Evolutionary conservation across 2,329 filamentous ascomycete species (phyloP).

Genomic region (Trichoderma harzianum): DNA sequence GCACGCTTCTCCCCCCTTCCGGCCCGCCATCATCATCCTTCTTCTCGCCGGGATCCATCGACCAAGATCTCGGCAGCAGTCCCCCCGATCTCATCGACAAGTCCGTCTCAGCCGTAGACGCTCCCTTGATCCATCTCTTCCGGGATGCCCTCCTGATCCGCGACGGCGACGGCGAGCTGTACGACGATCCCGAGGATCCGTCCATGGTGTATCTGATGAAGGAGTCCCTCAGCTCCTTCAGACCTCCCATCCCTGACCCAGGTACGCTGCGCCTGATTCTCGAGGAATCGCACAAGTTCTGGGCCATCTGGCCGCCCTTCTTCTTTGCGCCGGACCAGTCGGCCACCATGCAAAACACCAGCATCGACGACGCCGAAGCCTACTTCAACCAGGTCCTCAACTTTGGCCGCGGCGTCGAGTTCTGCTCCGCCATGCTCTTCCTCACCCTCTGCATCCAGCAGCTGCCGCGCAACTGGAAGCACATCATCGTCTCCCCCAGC

Average conservation of each 20-base stretch:
- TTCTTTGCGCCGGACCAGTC: constrained; percentile 13
- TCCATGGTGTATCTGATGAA: constrained; percentile 1
- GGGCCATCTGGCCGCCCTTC: constrained; percentile 26
- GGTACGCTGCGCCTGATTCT: constrained; percentile 23
- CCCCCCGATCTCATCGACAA: not conserved
- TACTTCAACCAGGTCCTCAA: constrained; percentile 37
- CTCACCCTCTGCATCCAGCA: constrained; percentile 41
- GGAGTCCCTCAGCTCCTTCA: constrained; percentile 19
- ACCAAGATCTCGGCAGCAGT: not conserved
- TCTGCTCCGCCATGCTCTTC: constrained; percentile 42
- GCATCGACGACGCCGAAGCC: constrained; percentile 21
- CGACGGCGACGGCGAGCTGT: constrained; percentile 12
- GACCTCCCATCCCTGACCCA: constrained; percentile 8
- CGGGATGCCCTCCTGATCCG: constrained; percentile 18
- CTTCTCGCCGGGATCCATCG: constrained; percentile 1
- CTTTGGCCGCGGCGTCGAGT: constrained; percentile 30
- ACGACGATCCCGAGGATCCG: constrained; percentile 15
- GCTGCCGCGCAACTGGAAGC: constrained; percentile 30
- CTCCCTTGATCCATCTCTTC: constrained; percentile 17
- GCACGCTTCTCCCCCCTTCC: not conserved
- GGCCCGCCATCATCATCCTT: constrained; percentile 3
- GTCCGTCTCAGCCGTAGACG: not conserved
- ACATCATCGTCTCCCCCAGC: constrained; percentile 33
- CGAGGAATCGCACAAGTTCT: constrained; percentile 24
- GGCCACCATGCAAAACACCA: constrained; percentile 12